Percentiles rank a stretch among this genome's conserved stretches.
phyloP scores from a whole-genome alignment of 805 yeast genomes.

The Metschnikowia similis region DNA sequence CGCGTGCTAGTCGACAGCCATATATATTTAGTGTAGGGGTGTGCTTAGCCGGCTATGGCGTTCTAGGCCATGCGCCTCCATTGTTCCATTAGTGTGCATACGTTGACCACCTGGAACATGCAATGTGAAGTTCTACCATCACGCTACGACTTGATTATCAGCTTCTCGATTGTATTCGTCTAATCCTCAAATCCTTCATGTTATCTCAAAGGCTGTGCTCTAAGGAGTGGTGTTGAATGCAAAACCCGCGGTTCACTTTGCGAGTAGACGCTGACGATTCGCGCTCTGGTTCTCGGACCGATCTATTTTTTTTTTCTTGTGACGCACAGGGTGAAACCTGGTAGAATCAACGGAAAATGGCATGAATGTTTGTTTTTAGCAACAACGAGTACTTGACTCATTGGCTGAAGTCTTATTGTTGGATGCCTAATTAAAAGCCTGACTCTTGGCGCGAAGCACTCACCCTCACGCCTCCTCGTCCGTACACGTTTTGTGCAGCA shows the following conservation, averaged over 20 bases:
- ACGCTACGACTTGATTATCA: neutral
- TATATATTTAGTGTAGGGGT: slow-evolving; percentile 1
- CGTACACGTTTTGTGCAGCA: neutral
- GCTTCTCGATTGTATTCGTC: neutral
- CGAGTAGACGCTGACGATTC: neutral
- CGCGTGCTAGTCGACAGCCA: neutral
- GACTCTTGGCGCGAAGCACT: slow-evolving; percentile 1
- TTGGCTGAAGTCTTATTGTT: neutral
- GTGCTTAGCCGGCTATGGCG: slow-evolving; percentile 2
- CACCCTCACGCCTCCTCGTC: neutral
- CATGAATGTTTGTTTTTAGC: neutral
- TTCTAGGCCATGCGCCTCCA: slow-evolving; percentile 3
- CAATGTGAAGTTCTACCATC: neutral
- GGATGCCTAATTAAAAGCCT: neutral
- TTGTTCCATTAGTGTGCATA: neutral
- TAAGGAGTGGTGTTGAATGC: neutral
- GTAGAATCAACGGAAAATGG: too few species aligned
- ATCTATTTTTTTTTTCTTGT: neutral
- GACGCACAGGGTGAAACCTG: neutral
- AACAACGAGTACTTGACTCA: neutral
- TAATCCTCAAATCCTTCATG: neutral
- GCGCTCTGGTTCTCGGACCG: too few species aligned
- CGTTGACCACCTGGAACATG: neutral
- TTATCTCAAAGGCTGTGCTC: too few species aligned
- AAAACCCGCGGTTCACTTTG: neutral